Percentiles rank a stretch among this genome's conserved stretches.
These are phyloP conservation scores for Microcera coccophila DNA, from an alignment of 2,329 filamentous ascomycete genomes.

Conservation along the genomic window DNA sequence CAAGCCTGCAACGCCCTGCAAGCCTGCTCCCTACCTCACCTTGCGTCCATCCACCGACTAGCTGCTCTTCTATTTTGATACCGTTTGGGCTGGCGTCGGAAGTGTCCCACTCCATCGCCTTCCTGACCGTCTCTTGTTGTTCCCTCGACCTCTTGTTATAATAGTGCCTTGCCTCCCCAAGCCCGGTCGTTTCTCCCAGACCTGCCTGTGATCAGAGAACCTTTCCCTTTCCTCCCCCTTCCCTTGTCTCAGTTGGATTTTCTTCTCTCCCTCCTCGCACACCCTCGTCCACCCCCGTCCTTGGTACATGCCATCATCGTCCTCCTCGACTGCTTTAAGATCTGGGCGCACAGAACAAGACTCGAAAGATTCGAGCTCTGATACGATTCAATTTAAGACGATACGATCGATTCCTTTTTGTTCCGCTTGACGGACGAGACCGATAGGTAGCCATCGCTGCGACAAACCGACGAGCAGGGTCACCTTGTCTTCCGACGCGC, in stretches of 20 bases:
- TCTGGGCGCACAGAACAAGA: constrained; percentile 25
- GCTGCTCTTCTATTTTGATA: constrained; percentile 16
- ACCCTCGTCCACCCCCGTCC: constrained; percentile 18
- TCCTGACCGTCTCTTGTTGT: no score
- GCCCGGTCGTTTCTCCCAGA: constrained; percentile 21
- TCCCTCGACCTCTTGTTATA: constrained; percentile 4
- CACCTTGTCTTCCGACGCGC: no score
- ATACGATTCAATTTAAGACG: neutral
- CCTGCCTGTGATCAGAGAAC: constrained; percentile 27
- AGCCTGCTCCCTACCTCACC: no score
- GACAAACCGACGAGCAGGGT: no score
- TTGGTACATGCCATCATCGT: constrained; percentile 23
- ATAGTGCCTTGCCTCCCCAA: constrained; percentile 13
- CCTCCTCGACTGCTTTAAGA: constrained; percentile 11
- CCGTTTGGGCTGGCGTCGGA: constrained; percentile 7
- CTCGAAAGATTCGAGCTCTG: constrained; percentile 4
- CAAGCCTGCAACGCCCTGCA: constrained; percentile 4
- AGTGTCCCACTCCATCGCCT: no score
- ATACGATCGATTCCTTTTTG: no score
- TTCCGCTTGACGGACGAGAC: no score
- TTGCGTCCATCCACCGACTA: no score
- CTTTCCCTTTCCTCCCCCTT: constrained; percentile 11
- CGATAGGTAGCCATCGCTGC: no score
- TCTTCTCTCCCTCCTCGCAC: constrained; percentile 8
- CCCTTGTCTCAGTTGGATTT: constrained; percentile 4